These are phyloP conservation scores for Begonia loranthoides DNA, from an alignment of 306 rosid species.

Conservation along the genomic window DNA sequence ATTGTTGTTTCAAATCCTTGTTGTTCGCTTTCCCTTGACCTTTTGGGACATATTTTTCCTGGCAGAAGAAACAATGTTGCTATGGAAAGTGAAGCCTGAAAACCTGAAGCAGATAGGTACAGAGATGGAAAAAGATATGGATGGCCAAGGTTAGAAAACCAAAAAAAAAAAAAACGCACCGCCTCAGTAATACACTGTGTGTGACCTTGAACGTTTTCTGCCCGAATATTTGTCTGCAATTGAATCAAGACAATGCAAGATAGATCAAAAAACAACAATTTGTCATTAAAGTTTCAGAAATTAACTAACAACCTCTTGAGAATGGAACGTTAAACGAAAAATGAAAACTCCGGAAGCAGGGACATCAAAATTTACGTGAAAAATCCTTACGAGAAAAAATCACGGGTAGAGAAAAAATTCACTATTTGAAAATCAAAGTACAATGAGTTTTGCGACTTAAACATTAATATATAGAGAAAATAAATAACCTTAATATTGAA, in stretches of 20 bases:
- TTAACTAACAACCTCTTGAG: background rate
- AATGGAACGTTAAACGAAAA: too few relatives aligned
- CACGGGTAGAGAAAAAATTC: too few relatives aligned
- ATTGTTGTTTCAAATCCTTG: constrained; percentile 40
- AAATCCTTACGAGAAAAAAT: too few relatives aligned
- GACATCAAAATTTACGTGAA: too few relatives aligned
- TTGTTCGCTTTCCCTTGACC: constrained; percentile 58
- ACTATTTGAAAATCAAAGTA: too few relatives aligned
- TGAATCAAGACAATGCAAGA: constrained; percentile 68
- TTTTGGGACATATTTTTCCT: constrained; percentile 97
- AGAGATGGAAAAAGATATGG: too few relatives aligned
- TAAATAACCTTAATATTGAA: too few relatives aligned
- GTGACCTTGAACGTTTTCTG: constrained; percentile 59
- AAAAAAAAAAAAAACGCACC: constrained; percentile 16
- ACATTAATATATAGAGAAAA: too few relatives aligned
- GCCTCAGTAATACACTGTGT: constrained; percentile 84
- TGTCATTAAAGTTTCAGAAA: background rate
- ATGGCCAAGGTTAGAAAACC: background rate
- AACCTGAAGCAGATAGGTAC: too few relatives aligned
- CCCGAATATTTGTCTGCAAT: constrained; percentile 69
- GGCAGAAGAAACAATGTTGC: constrained; percentile 10
- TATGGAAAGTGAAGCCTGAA: background rate
- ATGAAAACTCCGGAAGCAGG: too few relatives aligned
- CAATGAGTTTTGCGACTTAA: too few relatives aligned
- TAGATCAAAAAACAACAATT: background rate